Evolutionary conservation across 1,139 yeast species (phyloP), one percentile per base, ranked within the genome.

Genomic region (Yamadazyma pseudoaaseri): DNA sequence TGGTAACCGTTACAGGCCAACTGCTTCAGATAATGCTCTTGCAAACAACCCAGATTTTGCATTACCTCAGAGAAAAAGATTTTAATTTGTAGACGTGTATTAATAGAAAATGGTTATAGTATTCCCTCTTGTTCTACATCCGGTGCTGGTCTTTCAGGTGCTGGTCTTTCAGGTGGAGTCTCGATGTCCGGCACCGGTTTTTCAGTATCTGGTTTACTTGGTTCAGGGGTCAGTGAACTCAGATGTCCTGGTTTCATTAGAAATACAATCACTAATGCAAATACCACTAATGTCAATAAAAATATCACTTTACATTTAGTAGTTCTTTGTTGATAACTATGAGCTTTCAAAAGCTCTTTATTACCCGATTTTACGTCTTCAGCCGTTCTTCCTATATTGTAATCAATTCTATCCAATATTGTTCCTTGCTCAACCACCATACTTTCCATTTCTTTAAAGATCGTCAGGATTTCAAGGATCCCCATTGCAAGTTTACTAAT

Each of bases 341-440:
- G 79, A 0, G 97, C 97, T 46, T 78, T 71, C 15, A 76, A 65
- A 38, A 92, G 66, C 58, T 92, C 95, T 44, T 79, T 76, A 42
- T 85, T 86, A 0, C 97, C 94, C 24, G 70, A 73, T 48, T 81
- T 78, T 40, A 92, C 75, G 45, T 87, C 86, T 29, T 78, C 78
- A 4, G 78, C 84, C 21, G 96, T 84, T 42, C 79, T 81, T 41
- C 84, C 85, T 39, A 94, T 65, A 54, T 94, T 92, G 58, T 90
- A 90, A 59, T 89, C 98, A 37, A 92, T 90, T 45, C 97, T 67
- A 58, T 92, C 98, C 39, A 92, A 70, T 29, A 92, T 71, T 0
- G 97, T 87, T 2, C 98, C 98, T 59, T 92, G 98, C 52, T 94
- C 97, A 38, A 92, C 86, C 31, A 92, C 89, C 73, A 92, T 70